Base-by-base conservation (phyloP, 139 green algal genomes). In the Monoraphidium neglectum region DNA sequence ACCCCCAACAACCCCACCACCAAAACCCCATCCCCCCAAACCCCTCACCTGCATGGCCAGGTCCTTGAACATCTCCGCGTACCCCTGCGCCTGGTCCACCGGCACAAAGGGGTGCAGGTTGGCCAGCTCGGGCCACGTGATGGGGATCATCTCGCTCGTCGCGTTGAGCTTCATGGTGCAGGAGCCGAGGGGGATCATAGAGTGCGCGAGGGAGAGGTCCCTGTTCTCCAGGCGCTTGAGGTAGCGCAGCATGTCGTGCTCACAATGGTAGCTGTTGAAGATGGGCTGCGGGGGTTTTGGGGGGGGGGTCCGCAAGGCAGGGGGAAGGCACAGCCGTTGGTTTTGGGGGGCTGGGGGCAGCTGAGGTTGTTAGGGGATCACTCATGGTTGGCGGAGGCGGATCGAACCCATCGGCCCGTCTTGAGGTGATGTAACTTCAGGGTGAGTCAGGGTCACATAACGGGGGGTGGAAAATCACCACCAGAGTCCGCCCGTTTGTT, bases 151-250 rank as follows among this genome's bases (percentile, higher is more conserved):
- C 91, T 99, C 96, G 43, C 75, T 87, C 15, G 96, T 98, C 51
- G 96, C 92, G 81, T 99, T 99, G 33, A 99, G 94, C 94, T 99
- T 99, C 97, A 99, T 99, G 67, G 97, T 99, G 89, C 97, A 99
- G 12, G 87, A 96, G 74, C 97, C 97, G 70, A 99, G 87, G 18
- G 97, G 90, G 79, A 99, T 99, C 97, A 99, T 99, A 76, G 87
- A 96, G 91, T 99, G 97, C 0, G 79, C 83, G 74, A 99, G 87
- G 4, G 85, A 95, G 70, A 99, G 84, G 88, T 99, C 97, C 79
- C 91, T 90, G 87, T 97, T 96, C 89, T 99, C 95, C 80, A 99
- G 89, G 18, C 91, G 85, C 91, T 97, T 96, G 70, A 99, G 84
- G 91, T 99, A 99, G 62, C 86, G 72, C 74, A 91, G 82, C 87